Evolutionary conservation across 306 rosid species (phyloP).

Genomic region (Corylus avellana): DNA sequence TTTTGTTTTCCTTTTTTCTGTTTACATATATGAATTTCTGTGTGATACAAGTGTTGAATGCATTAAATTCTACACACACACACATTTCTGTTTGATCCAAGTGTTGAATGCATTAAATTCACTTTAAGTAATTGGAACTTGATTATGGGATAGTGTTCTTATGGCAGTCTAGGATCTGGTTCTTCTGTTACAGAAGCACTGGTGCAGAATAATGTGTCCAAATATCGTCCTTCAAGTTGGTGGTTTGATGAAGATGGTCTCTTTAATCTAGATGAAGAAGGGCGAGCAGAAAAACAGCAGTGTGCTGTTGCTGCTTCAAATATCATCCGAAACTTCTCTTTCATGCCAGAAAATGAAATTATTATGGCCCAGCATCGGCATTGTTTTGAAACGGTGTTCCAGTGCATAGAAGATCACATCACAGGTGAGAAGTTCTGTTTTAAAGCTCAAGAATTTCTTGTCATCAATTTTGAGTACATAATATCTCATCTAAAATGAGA

Average conservation of each 20-base stretch:
- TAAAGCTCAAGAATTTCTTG: slow-evolving; percentile 13
- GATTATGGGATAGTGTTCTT: slow-evolving; percentile 33
- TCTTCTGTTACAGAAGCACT: slow-evolving; percentile 53
- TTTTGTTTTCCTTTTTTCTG: not conserved
- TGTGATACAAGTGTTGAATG: slow-evolving; percentile 16
- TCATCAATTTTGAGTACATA: not conserved
- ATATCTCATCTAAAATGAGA: slow-evolving; percentile 1
- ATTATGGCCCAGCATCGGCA: slow-evolving; percentile 96
- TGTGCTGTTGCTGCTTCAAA: slow-evolving; percentile 96
- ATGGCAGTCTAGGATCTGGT: slow-evolving; percentile 58
- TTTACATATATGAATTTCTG: not conserved
- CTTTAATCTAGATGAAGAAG: slow-evolving; percentile 89
- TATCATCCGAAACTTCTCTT: slow-evolving; percentile 89
- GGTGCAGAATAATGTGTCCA: slow-evolving; percentile 47
- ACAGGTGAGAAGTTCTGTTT: slow-evolving; percentile 51
- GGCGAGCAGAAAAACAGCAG: slow-evolving; percentile 84
- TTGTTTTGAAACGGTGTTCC: slow-evolving; percentile 87
- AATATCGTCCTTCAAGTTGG: slow-evolving; percentile 67
- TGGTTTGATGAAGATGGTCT: slow-evolving; percentile 91
- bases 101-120: slow-evolving; percentile 17
- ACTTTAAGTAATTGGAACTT: slow-evolving; percentile 24
- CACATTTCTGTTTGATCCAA: slow-evolving; percentile 3
- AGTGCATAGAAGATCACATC: slow-evolving; percentile 77
- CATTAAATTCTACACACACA: not conserved
- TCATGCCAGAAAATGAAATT: slow-evolving; percentile 96